Conservation (phyloP, 2,329 filamentous ascomycete species). For the Pseudofabraea citricarpa region DNA sequence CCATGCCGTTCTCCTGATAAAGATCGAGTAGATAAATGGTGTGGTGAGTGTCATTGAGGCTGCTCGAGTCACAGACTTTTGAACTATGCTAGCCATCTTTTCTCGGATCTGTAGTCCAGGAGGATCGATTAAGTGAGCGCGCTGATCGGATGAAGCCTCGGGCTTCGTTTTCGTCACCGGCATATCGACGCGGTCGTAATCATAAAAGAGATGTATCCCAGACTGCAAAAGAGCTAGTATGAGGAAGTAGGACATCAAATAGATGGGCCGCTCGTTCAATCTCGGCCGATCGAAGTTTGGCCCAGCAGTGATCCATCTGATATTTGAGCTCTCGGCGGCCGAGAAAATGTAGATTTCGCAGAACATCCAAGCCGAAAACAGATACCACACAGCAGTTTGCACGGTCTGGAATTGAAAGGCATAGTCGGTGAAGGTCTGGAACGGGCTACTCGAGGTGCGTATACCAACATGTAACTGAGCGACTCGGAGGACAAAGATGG, state of each 20-base stretch:
- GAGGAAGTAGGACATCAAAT: slow-evolving; percentile 67
- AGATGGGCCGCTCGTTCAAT: slow-evolving; percentile 83
- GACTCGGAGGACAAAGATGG: slow-evolving; percentile 81
- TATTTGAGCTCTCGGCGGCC: slow-evolving; percentile 49
- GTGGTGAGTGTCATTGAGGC: slow-evolving; percentile 37
- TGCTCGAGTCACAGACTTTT: slow-evolving; percentile 25
- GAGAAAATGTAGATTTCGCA: slow-evolving; percentile 78
- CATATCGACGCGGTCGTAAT: slow-evolving; percentile 57
- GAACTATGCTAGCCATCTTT: slow-evolving; percentile 28
- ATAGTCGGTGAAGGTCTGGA: slow-evolving; percentile 57
- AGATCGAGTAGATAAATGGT: slow-evolving; percentile 31
- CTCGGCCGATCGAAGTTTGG: slow-evolving; percentile 66
- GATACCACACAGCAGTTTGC: slow-evolving; percentile 72
- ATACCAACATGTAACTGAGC: slow-evolving; percentile 73
- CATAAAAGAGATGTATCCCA: slow-evolving; percentile 62
- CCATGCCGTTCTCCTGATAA: slow-evolving; percentile 64
- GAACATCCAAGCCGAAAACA: slow-evolving; percentile 73
- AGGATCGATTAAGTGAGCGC: slow-evolving; percentile 30
- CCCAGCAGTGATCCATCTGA: slow-evolving; percentile 69
- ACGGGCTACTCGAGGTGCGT: slow-evolving; percentile 64
- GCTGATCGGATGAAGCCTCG: slow-evolving; percentile 27
- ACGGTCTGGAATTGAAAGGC: slow-evolving; percentile 51
- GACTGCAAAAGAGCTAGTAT: slow-evolving; percentile 68
- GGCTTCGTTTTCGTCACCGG: slow-evolving; percentile 33
- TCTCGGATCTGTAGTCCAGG: slow-evolving; percentile 32